Conservation (phyloP, 2,329 filamentous ascomycete species). For the Clarireedia monteithiana region DNA sequence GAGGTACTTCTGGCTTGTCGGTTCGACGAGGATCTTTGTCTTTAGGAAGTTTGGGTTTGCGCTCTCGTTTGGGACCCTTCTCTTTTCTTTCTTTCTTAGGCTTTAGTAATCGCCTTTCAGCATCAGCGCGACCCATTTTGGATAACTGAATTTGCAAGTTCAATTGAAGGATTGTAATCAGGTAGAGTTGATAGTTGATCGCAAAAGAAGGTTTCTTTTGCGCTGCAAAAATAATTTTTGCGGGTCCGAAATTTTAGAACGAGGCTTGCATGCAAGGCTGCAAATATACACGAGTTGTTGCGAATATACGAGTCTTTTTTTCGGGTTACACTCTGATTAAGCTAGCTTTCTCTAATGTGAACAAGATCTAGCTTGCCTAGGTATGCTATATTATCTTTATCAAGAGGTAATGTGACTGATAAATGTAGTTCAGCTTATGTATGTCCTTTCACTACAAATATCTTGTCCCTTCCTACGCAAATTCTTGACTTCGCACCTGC, state of each 20-base stretch:
- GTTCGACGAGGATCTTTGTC: slow-evolving; percentile 7
- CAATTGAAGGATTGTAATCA: background rate
- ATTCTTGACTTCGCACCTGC: no score
- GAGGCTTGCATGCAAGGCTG: slow-evolving; percentile 12
- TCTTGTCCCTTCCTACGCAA: no score
- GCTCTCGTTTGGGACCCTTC: background rate
- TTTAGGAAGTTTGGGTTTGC: slow-evolving; percentile 3
- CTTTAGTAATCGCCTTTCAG: background rate
- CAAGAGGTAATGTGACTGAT: no score
- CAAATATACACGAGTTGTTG: no score
- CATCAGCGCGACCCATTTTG: slow-evolving; percentile 2
- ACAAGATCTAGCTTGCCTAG: no score
- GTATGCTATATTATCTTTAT: no score
- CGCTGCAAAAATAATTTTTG: background rate
- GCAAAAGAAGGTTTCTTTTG: slow-evolving; percentile 13
- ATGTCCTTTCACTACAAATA: no score
- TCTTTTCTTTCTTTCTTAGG: slow-evolving; percentile 4
- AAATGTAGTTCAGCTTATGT: no score
- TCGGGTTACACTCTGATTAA: background rate
- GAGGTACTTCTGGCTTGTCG: slow-evolving; percentile 6
- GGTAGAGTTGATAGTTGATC: background rate
- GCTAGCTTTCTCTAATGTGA: no score
- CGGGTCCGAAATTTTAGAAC: slow-evolving; percentile 7
- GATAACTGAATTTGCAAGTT: background rate
- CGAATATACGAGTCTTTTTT: background rate